These are phyloP conservation scores for Phialemoniopsis sp. DNA, from an alignment of 2,329 filamentous ascomycete species.

Conservation along the genomic window DNA sequence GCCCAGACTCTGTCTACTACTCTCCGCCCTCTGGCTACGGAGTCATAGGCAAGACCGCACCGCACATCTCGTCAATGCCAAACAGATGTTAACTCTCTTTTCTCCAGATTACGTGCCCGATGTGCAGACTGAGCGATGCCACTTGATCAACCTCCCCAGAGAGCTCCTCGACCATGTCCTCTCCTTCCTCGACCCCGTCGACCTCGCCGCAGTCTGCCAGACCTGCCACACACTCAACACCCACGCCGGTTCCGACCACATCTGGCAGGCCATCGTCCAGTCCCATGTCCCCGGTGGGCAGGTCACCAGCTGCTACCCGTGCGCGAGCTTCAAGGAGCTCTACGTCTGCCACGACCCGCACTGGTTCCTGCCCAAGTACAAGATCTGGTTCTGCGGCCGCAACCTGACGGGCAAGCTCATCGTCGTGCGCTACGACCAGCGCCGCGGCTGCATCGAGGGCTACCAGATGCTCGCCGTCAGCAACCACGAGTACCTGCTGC, in stretches of 20 bases:
- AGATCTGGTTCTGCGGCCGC: conserved; percentile 81
- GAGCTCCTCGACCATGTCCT: conserved; percentile 76
- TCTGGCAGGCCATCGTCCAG: conserved; percentile 71
- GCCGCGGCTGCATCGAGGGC: conserved; percentile 72
- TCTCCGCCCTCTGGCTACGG: no score
- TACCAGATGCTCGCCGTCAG: conserved; percentile 70
- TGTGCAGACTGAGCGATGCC: conserved; percentile 6
- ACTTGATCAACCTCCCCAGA: conserved; percentile 57
- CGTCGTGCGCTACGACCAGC: conserved; percentile 70
- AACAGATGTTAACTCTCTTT: no score
- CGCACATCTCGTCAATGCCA: no score
- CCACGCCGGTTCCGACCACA: conserved; percentile 59
- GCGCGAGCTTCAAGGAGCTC: conserved; percentile 62
- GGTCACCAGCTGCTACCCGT: conserved; percentile 54
- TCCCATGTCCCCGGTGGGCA: conserved; percentile 55
- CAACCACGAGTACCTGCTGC: conserved; percentile 45
- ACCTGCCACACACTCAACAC: conserved; percentile 59
- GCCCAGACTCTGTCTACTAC: no score
- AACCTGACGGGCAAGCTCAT: conserved; percentile 72
- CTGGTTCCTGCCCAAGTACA: conserved; percentile 79
- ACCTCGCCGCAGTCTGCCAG: conserved; percentile 55
- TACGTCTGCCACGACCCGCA: conserved; percentile 71
- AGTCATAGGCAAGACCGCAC: no score
- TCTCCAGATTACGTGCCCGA: not conserved
- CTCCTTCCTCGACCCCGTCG: conserved; percentile 56